A percentile compares a stretch with the other conserved stretches of the same genome.
Evolutionary conservation across 495 filamentous ascomycete species (phyloP).

Genomic region (Penicillium nucicola): DNA sequence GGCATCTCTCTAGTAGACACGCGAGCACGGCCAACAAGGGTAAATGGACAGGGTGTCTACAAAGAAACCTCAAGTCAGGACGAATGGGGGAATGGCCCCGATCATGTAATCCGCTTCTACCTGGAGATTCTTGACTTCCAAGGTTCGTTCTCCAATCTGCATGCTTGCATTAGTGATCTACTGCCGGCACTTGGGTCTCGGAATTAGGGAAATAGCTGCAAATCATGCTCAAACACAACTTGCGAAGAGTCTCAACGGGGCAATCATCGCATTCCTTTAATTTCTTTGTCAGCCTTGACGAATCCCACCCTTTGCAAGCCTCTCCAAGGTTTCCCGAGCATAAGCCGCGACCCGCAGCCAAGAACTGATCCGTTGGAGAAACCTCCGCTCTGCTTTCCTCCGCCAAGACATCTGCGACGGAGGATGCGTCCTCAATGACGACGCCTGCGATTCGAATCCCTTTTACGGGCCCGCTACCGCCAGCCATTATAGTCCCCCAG

Average conservation of each 20-base stretch:
- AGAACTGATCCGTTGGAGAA: conserved; percentile 5
- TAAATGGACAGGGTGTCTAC: conserved; percentile 22
- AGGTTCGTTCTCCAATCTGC: background rate
- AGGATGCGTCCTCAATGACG: conserved; percentile 51
- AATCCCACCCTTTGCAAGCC: background rate
- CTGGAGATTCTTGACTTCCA: conserved; percentile 16
- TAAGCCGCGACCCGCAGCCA: background rate
- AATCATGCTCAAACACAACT: no score
- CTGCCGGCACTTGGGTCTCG: no score
- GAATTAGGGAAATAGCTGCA: no score
- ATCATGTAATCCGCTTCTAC: conserved; percentile 28
- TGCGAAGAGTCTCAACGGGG: no score
- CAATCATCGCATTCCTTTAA: no score
- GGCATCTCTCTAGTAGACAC: conserved; percentile 32
- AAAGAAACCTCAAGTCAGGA: background rate
- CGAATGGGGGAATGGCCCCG: conserved; percentile 5
- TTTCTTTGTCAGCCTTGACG: background rate
- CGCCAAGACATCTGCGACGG: conserved; percentile 2
- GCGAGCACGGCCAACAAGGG: conserved; percentile 15
- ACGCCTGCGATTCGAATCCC: conserved; percentile 81
- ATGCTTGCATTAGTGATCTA: background rate
- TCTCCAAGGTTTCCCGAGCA: no score
- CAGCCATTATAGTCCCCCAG: conserved; percentile 68
- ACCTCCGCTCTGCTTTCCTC: background rate
- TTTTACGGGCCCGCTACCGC: conserved; percentile 80